Base-by-base conservation (phyloP, 2,329 filamentous ascomycete genomes). In the Aspergillus sp. region DNA sequence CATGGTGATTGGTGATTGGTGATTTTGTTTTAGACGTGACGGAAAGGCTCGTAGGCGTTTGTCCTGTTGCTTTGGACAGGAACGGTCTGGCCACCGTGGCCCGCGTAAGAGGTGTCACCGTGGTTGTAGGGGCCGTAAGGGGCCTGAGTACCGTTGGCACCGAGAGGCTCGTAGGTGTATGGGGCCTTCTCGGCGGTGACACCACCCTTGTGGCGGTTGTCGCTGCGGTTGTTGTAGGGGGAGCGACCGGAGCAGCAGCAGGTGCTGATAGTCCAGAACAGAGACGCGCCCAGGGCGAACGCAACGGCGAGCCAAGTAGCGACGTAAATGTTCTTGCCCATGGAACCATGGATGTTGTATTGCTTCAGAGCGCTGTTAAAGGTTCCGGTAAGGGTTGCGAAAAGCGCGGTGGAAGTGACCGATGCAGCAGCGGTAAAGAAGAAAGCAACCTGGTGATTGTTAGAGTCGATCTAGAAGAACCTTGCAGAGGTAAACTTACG, bases 231-330 rank as follows among this genome's bases (percentile, higher is more conserved):
- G 59, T 70, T 64, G 42, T 72, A 73, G 27, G 72, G 69, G 43
- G 70, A 75, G 56, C 77, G 74, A 37, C 88, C 88, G 56, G 79
- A 82, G 76, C 90, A 95, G 81, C 90, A 97, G 84, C 91, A 97
- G 59, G 86, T 79, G 67, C 83, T 88, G 66, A 94, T 81, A 61
- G 90, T 72, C 91, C 93, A 97, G 84, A 97, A 96, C 62, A 95
- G 70, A 51, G 80, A 81, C 6, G 86, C 85, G 34, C 68, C 87
- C 30, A 93, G 63, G 49, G 85, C 84, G 62, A 94, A 90, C 27
- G 80, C 86, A 33, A 85, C 84, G 35, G 83, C 84, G 47, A 97
- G 74, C 88, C 90, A 96, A 57, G 86, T 80, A 13, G 82, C 71
- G 31, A 77, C 77, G 43, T 93, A 81, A 71, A 86, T 91, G 46